A percentile compares a stretch with the other conserved stretches of the same genome.
phyloP scores from a whole-genome alignment of 75 land plant genomes.

The Cunninghamia lanceolata region DNA sequence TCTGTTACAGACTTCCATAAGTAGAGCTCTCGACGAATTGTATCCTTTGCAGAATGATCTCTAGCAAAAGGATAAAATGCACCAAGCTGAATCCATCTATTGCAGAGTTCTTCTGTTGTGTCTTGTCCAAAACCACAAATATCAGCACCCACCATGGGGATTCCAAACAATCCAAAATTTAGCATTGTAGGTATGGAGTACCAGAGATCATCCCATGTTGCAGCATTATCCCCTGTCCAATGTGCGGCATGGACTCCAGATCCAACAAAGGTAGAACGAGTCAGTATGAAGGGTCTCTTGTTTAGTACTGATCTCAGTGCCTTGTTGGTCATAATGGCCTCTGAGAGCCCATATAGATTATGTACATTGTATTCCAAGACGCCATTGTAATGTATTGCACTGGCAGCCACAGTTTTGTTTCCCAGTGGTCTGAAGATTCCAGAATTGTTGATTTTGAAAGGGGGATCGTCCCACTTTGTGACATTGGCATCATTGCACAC shows the following conservation, averaged over 20 bases:
- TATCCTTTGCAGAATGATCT: constrained; percentile 50
- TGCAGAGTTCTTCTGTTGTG: constrained; percentile 80
- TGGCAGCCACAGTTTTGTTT: constrained; percentile 49
- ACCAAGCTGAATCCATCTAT: constrained; percentile 75
- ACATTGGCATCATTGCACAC: constrained; percentile 22
- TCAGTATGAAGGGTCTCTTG: constrained; percentile 70
- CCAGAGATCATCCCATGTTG: constrained; percentile 68
- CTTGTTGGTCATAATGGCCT: constrained; percentile 55
- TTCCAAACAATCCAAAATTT: constrained; percentile 64
- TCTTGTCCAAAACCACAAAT: constrained; percentile 69
- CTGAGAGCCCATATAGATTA: constrained; percentile 69
- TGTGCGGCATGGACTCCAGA: constrained; percentile 77
- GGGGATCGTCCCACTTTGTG: constrained; percentile 66
- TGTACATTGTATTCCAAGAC: constrained; percentile 71
- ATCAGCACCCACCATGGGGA: constrained; percentile 91
- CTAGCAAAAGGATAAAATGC: constrained; percentile 72
- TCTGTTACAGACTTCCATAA: constrained; percentile 80
- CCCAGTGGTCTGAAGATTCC: constrained; percentile 36
- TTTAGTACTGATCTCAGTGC: constrained; percentile 39
- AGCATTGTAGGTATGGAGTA: constrained; percentile 63
- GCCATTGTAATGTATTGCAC: constrained; percentile 44
- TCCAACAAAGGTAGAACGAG: constrained; percentile 68
- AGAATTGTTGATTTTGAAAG: constrained; percentile 57
- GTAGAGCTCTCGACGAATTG: constrained; percentile 73
- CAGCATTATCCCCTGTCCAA: constrained; percentile 88